Percentiles rank a stretch among this genome's conserved stretches.
phyloP scores from a whole-genome alignment of 2,329 filamentous ascomycete species.

The Cladosporium sp. region DNA sequence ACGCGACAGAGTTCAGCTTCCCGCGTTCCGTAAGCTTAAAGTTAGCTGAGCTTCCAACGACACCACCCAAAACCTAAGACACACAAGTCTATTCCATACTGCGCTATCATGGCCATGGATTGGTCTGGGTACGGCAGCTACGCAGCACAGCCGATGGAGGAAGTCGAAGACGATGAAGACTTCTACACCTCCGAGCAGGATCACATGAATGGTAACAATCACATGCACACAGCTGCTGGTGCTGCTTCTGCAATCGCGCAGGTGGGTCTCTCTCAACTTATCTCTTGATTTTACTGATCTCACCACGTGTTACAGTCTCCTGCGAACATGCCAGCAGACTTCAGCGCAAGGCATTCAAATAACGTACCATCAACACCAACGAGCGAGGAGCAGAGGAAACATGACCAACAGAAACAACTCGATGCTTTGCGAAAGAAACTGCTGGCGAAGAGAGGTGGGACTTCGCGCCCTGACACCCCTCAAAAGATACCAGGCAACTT shows the following conservation, averaged over 20 bases:
- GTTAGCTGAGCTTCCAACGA: neutral
- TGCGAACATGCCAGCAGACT: neutral
- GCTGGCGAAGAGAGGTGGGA: conserved; percentile 10
- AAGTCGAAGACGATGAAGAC: conserved; percentile 24
- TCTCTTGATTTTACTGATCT: conserved; percentile 2
- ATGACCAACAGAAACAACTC: conserved; percentile 18
- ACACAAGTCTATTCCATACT: neutral
- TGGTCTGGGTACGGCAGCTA: neutral
- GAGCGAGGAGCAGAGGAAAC: conserved; percentile 3
- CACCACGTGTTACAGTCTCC: neutral
- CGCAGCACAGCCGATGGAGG: neutral
- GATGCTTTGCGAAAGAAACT: conserved; percentile 17
- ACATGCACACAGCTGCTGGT: conserved; percentile 17
- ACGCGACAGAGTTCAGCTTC: neutral
- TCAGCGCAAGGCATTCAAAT: neutral
- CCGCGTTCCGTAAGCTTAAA: conserved; percentile 15
- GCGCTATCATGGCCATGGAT: conserved; percentile 16
- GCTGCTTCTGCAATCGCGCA: neutral
- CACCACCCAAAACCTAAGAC: neutral
- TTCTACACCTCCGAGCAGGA: conserved; percentile 22
- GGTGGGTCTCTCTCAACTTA: neutral
- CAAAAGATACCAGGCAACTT: neutral
- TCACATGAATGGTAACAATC: conserved; percentile 12
- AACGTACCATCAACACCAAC: conserved; percentile 2
- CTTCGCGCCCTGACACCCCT: conserved; percentile 2